phyloP scores from a whole-genome alignment of 768 basidiomycete genomes.

The Tubosaeta sp. region DNA sequence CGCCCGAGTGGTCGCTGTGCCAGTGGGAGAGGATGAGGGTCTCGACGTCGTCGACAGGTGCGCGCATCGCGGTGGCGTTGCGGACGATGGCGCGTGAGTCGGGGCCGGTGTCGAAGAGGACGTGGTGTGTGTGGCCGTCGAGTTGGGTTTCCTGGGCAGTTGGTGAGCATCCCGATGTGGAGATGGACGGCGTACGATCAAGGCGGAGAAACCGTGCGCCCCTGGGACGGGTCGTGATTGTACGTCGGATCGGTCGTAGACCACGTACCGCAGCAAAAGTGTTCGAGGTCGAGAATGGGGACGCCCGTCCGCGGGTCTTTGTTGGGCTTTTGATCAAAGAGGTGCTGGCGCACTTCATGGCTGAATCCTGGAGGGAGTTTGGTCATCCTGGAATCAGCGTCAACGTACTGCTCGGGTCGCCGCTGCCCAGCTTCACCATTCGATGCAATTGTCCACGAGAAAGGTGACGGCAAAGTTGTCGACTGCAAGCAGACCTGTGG shows the following conservation, averaged over 20 bases:
- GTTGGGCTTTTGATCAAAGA: constrained; percentile 44
- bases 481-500: constrained; percentile 26
- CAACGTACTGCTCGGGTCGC: too few relatives aligned
- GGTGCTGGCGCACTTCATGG: constrained; percentile 64
- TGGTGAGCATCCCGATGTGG: neutral
- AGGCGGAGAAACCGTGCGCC: constrained; percentile 80
- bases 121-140: constrained; percentile 43
- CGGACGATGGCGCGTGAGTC: constrained; percentile 72
- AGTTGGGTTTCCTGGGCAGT: constrained; percentile 51
- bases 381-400: constrained; percentile 54
- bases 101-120: constrained; percentile 82
- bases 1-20: constrained; percentile 75
- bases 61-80: constrained; percentile 59
- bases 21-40: constrained; percentile 74
- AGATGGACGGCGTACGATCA: constrained; percentile 51
- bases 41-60: constrained; percentile 50
- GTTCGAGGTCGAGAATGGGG: constrained; percentile 67
- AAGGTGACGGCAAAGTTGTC: constrained; percentile 52
- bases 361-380: constrained; percentile 74
- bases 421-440: constrained; percentile 50
- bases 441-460: constrained; percentile 72
- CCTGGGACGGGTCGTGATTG: constrained; percentile 36
- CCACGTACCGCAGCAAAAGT: constrained; percentile 60
- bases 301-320: constrained; percentile 46
- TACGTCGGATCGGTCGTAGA: neutral